Percentiles rank a stretch among this genome's conserved stretches.
Evolutionary conservation across 768 basidiomycete genomes (phyloP).

Genomic region (Tricholomella constricta): DNA sequence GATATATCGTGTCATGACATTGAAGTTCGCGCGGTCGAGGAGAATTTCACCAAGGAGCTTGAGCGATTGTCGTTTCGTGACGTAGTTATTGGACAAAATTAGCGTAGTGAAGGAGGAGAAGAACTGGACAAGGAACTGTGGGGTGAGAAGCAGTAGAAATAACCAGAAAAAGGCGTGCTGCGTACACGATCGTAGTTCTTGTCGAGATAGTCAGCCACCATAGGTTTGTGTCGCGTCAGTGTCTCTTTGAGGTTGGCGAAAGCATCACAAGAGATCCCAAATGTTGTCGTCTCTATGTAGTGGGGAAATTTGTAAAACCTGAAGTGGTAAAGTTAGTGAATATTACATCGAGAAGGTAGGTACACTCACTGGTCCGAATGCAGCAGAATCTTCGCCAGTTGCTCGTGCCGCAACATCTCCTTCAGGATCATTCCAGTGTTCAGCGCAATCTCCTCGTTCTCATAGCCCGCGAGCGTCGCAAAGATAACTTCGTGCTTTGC

Average conservation of each 20-base stretch:
- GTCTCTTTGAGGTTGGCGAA: constrained; percentile 98
- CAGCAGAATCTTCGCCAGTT: constrained; percentile 84
- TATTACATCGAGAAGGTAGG: not conserved
- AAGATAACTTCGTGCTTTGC: constrained; percentile 76
- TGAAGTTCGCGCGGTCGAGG: constrained; percentile 97
- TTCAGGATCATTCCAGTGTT: constrained; percentile 98
- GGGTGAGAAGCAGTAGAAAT: not conserved
- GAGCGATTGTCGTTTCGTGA: constrained; percentile 98
- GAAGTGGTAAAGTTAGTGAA: constrained; percentile 4
- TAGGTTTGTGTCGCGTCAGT: constrained; percentile 93
- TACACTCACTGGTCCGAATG: constrained; percentile 87
- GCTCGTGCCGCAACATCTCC: constrained; percentile 95
- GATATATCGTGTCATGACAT: constrained; percentile 98
- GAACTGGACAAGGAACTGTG: constrained; percentile 63
- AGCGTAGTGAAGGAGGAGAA: constrained; percentile 94
- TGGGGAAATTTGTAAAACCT: constrained; percentile 97
- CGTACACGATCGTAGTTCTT: constrained; percentile 94
- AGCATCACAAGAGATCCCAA: constrained; percentile 97
- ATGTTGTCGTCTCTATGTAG: constrained; percentile 96
- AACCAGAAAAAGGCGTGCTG: constrained; percentile 8
- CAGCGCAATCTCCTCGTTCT: constrained; percentile 93
- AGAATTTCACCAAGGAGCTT: constrained; percentile 98
- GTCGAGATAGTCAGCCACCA: constrained; percentile 97
- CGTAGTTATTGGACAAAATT: constrained; percentile 93
- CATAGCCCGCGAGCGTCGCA: constrained; percentile 87